Evolutionary conservation across 139 green algal species (phyloP), one percentile per base, ranked within the genome.

Genomic region (Picochlorum sp.): DNA sequence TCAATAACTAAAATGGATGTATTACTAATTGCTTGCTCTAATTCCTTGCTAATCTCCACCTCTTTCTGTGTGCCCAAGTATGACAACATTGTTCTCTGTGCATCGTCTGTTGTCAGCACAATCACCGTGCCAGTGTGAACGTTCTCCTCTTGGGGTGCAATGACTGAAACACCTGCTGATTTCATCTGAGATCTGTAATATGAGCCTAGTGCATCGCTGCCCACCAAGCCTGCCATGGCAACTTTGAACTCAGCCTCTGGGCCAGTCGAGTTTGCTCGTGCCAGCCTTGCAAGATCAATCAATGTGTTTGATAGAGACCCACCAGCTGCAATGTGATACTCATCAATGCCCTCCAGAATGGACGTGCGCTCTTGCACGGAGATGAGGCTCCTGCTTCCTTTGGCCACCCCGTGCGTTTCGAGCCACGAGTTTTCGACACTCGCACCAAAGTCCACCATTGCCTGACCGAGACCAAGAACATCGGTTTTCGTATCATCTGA

Each of bases 261-360:
- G n/a, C 15, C 15, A 8, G 7, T 6, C 13, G 61, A 50, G 5
- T 71, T 49, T 44, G 83, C 86, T 2, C 37, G 31, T 4, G 75
- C 74, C 3, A 97, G 79, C 9, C 84, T 71, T 0, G 79, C 75
- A 14, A 96, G 70, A 23, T 72, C 89, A 34, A 96, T 78, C 16
- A 97, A 79, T 1, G 87, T 95, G 79, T 97, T 97, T 47, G 81
- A 83, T 1, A 97, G 64, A 1, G 84, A 95, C 58, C 91, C 89
- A 2, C 86, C 91, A 3, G 88, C 81, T 49, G 68, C 82, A 7
- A 97, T 71, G 74, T 92, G 71, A n/a, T 77, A 70, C 8, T 62
- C 55, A 37, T 67, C 38, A 28, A 79, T 54, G 6, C 15, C 31
- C 20, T 52, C 20, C 23, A 85, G 45, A 15, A 77, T 30, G 6